These are phyloP conservation scores for Aspergillus unguis DNA, from an alignment of 2,329 filamentous ascomycete species.

Conservation along the genomic window DNA sequence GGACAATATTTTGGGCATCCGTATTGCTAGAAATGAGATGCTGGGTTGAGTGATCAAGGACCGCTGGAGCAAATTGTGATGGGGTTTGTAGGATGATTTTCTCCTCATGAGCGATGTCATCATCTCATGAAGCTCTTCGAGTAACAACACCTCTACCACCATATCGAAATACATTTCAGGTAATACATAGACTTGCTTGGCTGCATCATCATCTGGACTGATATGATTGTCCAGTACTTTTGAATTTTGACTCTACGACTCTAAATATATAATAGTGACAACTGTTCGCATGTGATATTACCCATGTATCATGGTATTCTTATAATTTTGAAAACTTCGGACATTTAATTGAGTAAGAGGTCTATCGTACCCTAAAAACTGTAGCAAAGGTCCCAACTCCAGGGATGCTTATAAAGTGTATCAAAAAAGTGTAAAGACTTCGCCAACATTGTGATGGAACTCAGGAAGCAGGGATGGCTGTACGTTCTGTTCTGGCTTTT, in stretches of 20 bases:
- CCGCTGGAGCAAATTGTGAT: not conserved
- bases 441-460: not conserved
- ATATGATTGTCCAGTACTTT: not conserved
- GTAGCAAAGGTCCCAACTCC: not conserved
- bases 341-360: not conserved
- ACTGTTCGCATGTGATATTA: no score
- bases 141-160: not conserved
- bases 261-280: not conserved
- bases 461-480: conserved; percentile 13
- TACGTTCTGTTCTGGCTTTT: conserved; percentile 23
- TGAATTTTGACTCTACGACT: not conserved
- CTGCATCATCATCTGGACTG: no score
- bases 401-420: not conserved
- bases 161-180: not conserved
- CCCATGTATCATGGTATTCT: no score
- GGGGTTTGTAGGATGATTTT: not conserved
- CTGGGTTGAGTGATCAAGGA: not conserved
- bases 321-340: not conserved
- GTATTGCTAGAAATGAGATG: not conserved
- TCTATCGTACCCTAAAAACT: not conserved
- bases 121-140: not conserved
- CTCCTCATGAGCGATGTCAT: not conserved
- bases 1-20: not conserved
- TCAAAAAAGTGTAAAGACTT: not conserved
- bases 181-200: not conserved